Base-by-base conservation (phyloP, 306 rosid genomes). In the Fragaria nilgerrensis region DNA sequence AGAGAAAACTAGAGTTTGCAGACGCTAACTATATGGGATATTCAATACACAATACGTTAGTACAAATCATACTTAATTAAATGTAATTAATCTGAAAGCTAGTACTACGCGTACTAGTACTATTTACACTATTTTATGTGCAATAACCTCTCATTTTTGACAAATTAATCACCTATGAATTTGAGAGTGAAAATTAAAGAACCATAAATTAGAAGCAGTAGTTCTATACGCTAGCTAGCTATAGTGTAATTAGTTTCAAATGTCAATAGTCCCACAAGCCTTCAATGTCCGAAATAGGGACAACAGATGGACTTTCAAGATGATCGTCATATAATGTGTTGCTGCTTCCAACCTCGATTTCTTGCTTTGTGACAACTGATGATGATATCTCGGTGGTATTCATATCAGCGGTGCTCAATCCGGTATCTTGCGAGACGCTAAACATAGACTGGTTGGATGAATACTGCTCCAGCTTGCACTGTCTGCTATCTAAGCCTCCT, bases 351-450 rank as follows among this genome's bases (percentile, higher is more conserved):
- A 48, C 78, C 47, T 82, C 81, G 13, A 17, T 34, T 53, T 83
- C 83, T 58, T 83, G 88, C 80, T 87, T 89, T 2, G 94, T 88
- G 13, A 86, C 87, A 3, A 0, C 58, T n/a, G 82, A 62, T 9
- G 97, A 92, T 15, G 93, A 89, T 23, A 86, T 89, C 29, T 90
- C 95, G 1, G 77, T 55, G 55, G 87, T 80, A 86, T 84, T 90
- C 75, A 82, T 75, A 79, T 91, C 92, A 23, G 88, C 97, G 39
- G 88, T 86, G 91, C 93, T 91, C 8, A 88, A 70, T 16, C 93
- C 90, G 0, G 94, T 91, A 63, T 91, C 97, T 62, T 88, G 97
- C 4, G 97, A 91, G 48, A 79, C 75, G 49, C 89, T 89, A 4
- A 87, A 82, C 91, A 76, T 45, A 15, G 91, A 88, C 47, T 87